These are phyloP conservation scores for Mycogone perniciosa DNA, from an alignment of 2,329 filamentous ascomycete genomes.

Conservation along the genomic window DNA sequence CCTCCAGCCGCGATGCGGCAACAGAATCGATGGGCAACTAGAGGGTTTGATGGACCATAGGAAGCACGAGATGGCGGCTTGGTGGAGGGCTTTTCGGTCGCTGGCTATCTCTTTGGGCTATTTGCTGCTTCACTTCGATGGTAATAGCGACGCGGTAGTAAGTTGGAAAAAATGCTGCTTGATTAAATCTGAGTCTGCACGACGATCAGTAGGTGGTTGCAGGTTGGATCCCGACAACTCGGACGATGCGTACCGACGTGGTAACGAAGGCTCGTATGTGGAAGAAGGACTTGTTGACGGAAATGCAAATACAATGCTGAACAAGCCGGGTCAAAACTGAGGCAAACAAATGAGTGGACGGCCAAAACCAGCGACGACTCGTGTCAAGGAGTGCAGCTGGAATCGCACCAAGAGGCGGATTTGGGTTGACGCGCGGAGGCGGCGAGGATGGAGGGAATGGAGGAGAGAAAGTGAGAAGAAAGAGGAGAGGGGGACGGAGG, in stretches of 20 bases:
- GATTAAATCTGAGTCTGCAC: constrained; percentile 15
- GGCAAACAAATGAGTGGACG: constrained; percentile 49
- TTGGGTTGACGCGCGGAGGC: constrained; percentile 12
- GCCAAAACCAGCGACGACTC: constrained; percentile 52
- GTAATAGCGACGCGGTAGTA: constrained; percentile 1
- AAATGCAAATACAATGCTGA: constrained; percentile 21
- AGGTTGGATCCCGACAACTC: background rate
- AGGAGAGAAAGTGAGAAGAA: constrained; percentile 4
- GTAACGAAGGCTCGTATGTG: constrained; percentile 6
- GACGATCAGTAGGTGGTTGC: background rate
- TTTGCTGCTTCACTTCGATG: background rate
- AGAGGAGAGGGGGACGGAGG: constrained; percentile 2
- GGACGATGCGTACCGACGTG: constrained; percentile 10
- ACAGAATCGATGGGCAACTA: constrained; percentile 38
- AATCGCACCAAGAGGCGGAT: constrained; percentile 44
- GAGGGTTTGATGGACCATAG: constrained; percentile 35
- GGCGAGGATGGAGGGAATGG: constrained; percentile 10
- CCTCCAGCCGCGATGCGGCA: constrained; percentile 44
- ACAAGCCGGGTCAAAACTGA: constrained; percentile 25
- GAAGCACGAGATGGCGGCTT: constrained; percentile 12
- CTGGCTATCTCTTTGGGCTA: constrained; percentile 1
- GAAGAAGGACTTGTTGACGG: constrained; percentile 16
- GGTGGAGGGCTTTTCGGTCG: background rate
- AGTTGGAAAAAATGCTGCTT: constrained; percentile 13
- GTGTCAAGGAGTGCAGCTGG: constrained; percentile 44